phyloP scores from a whole-genome alignment of 1,284 basidiomycete species.

The Macrocystidia cucumis region DNA sequence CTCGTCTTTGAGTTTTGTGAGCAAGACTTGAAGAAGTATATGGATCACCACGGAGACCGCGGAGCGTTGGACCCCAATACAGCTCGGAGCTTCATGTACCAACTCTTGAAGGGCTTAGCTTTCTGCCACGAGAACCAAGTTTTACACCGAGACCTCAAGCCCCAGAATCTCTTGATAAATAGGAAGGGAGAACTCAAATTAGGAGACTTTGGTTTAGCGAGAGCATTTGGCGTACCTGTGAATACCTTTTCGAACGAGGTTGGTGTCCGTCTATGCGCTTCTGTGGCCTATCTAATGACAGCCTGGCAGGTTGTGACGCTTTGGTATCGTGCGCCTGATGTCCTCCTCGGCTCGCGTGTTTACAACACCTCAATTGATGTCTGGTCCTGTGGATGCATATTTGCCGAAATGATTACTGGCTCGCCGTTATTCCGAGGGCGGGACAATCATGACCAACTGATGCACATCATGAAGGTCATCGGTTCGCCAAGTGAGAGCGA shows the following conservation, averaged over 20 bases:
- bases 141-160: slow-evolving; percentile 95
- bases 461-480: slow-evolving; percentile 96
- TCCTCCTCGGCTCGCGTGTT: slow-evolving; percentile 92
- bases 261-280: slow-evolving; percentile 14
- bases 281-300: neutral
- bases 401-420: slow-evolving; percentile 98
- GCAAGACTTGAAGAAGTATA: slow-evolving; percentile 98
- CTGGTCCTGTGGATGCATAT: slow-evolving; percentile 99
- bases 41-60: slow-evolving; percentile 96
- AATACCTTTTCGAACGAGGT: slow-evolving; percentile 97
- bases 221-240: slow-evolving; percentile 94
- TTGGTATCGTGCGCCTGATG: slow-evolving; percentile 99
- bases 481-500: slow-evolving; percentile 92
- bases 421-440: slow-evolving; percentile 95
- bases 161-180: slow-evolving; percentile 97
- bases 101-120: slow-evolving; percentile 94
- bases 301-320: slow-evolving; percentile 82
- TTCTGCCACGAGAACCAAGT: slow-evolving; percentile 99
- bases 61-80: slow-evolving; percentile 90
- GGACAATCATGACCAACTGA: slow-evolving; percentile 96
- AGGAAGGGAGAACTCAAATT: slow-evolving; percentile 95
- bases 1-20: slow-evolving; percentile 99
- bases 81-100: slow-evolving; percentile 97
- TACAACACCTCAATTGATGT: slow-evolving; percentile 99
- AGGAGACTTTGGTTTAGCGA: slow-evolving; percentile 92